These are phyloP conservation scores for Aspergillus steynii DNA, from an alignment of 495 filamentous ascomycete genomes.

Conservation along the genomic window DNA sequence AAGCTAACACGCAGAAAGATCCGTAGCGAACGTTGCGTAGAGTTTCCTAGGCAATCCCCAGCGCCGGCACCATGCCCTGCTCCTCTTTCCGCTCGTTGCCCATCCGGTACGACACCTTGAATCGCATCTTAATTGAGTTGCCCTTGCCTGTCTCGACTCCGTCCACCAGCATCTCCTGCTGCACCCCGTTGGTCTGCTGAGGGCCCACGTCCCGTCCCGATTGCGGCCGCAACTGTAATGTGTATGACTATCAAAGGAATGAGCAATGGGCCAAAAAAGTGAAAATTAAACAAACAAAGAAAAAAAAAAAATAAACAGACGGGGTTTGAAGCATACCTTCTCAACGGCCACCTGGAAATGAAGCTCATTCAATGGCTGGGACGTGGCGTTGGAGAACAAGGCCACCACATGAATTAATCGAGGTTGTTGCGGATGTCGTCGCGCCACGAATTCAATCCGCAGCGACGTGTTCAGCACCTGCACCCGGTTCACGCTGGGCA, in stretches of 20 bases:
- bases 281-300: neutral
- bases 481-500: conserved; percentile 60
- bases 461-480: conserved; percentile 58
- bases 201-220: conserved; percentile 72
- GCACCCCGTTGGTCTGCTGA: conserved; percentile 73
- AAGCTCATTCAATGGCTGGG: conserved; percentile 69
- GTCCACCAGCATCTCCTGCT: conserved; percentile 77
- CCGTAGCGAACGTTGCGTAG: neutral
- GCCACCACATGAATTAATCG: conserved; percentile 59
- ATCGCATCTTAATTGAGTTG: conserved; percentile 78
- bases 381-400: conserved; percentile 75
- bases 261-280: neutral
- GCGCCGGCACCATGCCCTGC: conserved; percentile 84
- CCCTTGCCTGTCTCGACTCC: conserved; percentile 72
- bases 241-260: conserved; percentile 60
- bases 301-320: neutral
- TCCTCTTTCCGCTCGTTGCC: conserved; percentile 67
- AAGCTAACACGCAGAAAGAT: conserved; percentile 1
- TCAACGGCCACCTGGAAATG: conserved; percentile 93
- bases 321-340: conserved; percentile 60
- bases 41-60: conserved; percentile 65
- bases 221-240: conserved; percentile 80
- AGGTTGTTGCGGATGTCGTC: conserved; percentile 38
- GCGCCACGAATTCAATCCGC: conserved; percentile 51
- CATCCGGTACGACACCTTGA: conserved; percentile 79